These are phyloP conservation scores for Trichophyton verrucosum DNA, from an alignment of 2,329 filamentous ascomycete species.

Conservation along the genomic window DNA sequence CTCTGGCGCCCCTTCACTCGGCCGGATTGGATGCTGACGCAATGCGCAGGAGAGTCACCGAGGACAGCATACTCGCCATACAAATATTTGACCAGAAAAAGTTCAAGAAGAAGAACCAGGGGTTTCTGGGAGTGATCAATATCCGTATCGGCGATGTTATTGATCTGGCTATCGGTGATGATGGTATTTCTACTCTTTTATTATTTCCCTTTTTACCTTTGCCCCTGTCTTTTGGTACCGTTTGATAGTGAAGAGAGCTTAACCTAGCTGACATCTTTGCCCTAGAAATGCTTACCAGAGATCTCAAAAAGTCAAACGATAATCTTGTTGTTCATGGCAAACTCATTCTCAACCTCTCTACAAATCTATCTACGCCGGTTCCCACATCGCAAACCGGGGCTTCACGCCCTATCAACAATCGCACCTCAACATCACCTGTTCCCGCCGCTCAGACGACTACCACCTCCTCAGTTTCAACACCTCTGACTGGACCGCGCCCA, in stretches of 20 bases:
- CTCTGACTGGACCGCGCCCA: slow-evolving; percentile 19
- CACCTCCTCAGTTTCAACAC: slow-evolving; percentile 18
- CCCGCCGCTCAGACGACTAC: neutral
- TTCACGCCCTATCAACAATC: slow-evolving; percentile 13
- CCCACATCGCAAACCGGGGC: slow-evolving; percentile 38
- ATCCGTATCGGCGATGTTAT: slow-evolving; percentile 90
- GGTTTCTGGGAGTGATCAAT: slow-evolving; percentile 95
- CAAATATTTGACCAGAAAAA: slow-evolving; percentile 99
- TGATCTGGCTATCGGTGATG: slow-evolving; percentile 75
- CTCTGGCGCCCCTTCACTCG: neutral
- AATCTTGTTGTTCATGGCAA: slow-evolving; percentile 97
- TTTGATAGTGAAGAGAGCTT: neutral
- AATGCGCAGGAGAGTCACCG: slow-evolving; percentile 60
- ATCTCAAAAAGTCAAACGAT: slow-evolving; percentile 95
- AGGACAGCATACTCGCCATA: slow-evolving; percentile 92
- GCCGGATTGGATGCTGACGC: slow-evolving; percentile 4
- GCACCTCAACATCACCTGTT: slow-evolving; percentile 11
- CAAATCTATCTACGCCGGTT: slow-evolving; percentile 64
- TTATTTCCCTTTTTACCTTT: neutral
- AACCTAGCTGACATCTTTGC: neutral
- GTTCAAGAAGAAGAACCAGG: slow-evolving; percentile 99
- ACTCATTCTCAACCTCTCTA: slow-evolving; percentile 90
- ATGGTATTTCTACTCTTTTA: slow-evolving; percentile 51
- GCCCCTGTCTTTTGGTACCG: neutral
- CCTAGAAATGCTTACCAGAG: slow-evolving; percentile 86